Percentiles rank a stretch among this genome's conserved stretches.
Conservation (phyloP, 139 green algal genomes). For the Tetraselmis chui region DNA sequence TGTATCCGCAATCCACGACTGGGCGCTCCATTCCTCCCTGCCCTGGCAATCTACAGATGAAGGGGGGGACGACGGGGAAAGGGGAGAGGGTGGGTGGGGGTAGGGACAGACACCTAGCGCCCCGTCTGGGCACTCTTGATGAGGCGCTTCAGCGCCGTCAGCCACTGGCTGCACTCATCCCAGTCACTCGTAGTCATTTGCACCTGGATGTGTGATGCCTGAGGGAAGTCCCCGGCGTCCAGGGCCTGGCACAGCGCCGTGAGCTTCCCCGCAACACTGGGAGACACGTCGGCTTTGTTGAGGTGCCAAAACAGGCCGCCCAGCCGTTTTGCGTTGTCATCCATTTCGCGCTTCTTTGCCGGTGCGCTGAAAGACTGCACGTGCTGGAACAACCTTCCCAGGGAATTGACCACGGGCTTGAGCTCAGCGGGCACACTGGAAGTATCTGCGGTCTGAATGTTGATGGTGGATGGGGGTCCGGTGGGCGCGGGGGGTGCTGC, state of each 20-base stretch:
- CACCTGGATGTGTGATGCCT: slow-evolving; percentile 73
- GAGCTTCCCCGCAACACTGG: slow-evolving; percentile 65
- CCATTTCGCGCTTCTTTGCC: slow-evolving; percentile 82
- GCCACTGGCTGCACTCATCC: slow-evolving; percentile 87
- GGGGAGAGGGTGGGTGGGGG: background rate
- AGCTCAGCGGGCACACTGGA: slow-evolving; percentile 46
- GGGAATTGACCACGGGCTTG: slow-evolving; percentile 46
- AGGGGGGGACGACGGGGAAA: no score
- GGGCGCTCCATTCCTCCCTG: no score
- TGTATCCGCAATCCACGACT: no score
- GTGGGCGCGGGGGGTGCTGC: slow-evolving; percentile 38
- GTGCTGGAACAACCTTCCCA: slow-evolving; percentile 59
- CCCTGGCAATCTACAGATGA: no score
- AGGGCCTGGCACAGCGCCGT: slow-evolving; percentile 72
- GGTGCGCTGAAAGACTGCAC: slow-evolving; percentile 28
- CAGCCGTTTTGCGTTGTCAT: slow-evolving; percentile 87
- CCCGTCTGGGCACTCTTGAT: slow-evolving; percentile 71
- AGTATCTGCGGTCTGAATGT: slow-evolving; percentile 56
- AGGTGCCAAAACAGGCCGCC: slow-evolving; percentile 85
- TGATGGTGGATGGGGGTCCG: slow-evolving; percentile 67
- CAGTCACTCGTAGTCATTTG: slow-evolving; percentile 87
- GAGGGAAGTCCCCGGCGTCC: slow-evolving; percentile 65
- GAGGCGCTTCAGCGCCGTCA: slow-evolving; percentile 89
- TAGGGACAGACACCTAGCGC: slow-evolving; percentile 1
- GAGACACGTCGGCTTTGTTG: slow-evolving; percentile 56